Conservation (phyloP, 1,139 yeast species). For the Kazachstania sp. region DNA sequence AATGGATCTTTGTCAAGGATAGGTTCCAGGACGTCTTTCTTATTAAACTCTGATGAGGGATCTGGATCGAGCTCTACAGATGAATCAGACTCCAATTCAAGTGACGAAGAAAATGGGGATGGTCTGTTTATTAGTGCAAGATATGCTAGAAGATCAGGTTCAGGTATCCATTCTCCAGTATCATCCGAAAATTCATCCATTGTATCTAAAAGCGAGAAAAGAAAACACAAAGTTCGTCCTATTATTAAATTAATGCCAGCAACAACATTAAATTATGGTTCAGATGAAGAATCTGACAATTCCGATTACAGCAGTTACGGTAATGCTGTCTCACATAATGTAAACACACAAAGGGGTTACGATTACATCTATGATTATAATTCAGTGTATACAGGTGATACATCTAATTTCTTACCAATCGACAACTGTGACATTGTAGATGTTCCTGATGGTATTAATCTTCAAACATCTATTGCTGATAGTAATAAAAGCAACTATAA, state of each 20-base stretch:
- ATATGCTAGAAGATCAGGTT: conserved; percentile 23
- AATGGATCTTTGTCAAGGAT: background rate
- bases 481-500: conserved; percentile 7
- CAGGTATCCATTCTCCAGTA: conserved; percentile 18
- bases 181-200: conserved; percentile 31
- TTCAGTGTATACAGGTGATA: conserved; percentile 60
- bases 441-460: conserved; percentile 34
- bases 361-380: conserved; percentile 84
- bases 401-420: conserved; percentile 30
- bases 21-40: conserved; percentile 1
- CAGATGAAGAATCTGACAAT: conserved; percentile 60
- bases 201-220: conserved; percentile 21
- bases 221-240: conserved; percentile 28
- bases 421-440: conserved; percentile 39
- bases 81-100: conserved; percentile 23
- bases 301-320: conserved; percentile 37
- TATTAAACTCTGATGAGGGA: conserved; percentile 12
- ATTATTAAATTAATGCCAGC: conserved; percentile 75
- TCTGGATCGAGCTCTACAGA: conserved; percentile 17
- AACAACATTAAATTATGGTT: conserved; percentile 69
- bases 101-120: conserved; percentile 29
- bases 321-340: conserved; percentile 65
- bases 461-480: conserved; percentile 26
- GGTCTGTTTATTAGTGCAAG: conserved; percentile 34
- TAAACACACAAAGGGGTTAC: conserved; percentile 66